Evolutionary conservation across 2,329 filamentous ascomycete genomes (phyloP).

Genomic region (Trichoderma koningiopsis): DNA sequence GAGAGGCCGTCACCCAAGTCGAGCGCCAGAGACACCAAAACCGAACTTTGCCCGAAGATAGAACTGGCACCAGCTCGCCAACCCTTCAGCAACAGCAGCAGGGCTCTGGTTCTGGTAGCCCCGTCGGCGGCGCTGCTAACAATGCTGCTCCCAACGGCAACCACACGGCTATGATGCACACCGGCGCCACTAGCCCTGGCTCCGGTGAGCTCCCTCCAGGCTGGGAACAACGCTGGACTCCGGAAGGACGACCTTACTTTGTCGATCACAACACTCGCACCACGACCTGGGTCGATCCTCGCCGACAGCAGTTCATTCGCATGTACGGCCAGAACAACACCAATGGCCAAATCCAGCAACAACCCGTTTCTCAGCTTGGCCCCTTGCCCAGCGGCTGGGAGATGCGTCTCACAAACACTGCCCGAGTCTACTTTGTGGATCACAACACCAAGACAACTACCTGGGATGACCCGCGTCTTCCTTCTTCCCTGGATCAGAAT

Average conservation of each 20-base stretch:
- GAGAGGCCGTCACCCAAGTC: slow-evolving; percentile 88
- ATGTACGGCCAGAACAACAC: slow-evolving; percentile 94
- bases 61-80: slow-evolving; percentile 90
- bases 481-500: slow-evolving; percentile 95
- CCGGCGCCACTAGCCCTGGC: slow-evolving; percentile 87
- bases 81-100: slow-evolving; percentile 63
- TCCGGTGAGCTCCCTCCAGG: slow-evolving; percentile 92
- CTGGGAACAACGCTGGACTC: slow-evolving; percentile 95
- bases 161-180: slow-evolving; percentile 82
- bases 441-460: slow-evolving; percentile 99
- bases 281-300: slow-evolving; percentile 97
- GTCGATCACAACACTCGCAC: slow-evolving; percentile 98
- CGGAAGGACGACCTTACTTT: slow-evolving; percentile 93
- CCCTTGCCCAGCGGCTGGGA: slow-evolving; percentile 97
- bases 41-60: slow-evolving; percentile 90
- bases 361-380: slow-evolving; percentile 94
- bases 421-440: slow-evolving; percentile 97
- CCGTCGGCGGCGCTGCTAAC: slow-evolving; percentile 29
- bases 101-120: slow-evolving; percentile 43
- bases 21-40: slow-evolving; percentile 94
- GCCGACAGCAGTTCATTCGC: slow-evolving; percentile 95
- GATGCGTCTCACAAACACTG: slow-evolving; percentile 98
- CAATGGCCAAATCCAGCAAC: slow-evolving; percentile 89
- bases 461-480: slow-evolving; percentile 95
- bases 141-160: slow-evolving; percentile 47